Evolutionary conservation across 2,329 filamentous ascomycete genomes (phyloP), one percentile per base, ranked within the genome.

Genomic region (Colletotrichum cordylinicola): DNA sequence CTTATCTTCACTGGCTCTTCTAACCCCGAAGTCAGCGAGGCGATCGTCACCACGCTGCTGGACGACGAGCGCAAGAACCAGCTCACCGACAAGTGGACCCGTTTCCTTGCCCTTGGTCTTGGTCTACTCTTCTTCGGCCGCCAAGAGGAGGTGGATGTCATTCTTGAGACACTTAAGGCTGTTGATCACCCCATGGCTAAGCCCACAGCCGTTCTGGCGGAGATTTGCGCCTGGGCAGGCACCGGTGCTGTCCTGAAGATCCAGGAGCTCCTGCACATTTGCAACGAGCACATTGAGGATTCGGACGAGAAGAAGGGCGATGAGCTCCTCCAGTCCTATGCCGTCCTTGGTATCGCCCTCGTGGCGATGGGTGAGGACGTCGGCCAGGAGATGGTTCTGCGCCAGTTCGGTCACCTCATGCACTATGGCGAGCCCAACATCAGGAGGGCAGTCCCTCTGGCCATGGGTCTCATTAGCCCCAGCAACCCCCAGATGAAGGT

Each of bases 401-500:
- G 97, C 74, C 97, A 98, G 82, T 98, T 99, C 81, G 97, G 96
- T 66, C 97, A 99, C 84, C 90, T 99, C 76, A 99, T 99, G 97
- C 97, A 99, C 87, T 99, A 99, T 82, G 97, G 98, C 78, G 96
- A 98, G 85, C 91, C 96, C 82, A 98, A 99, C 84, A 99, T 99
- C 81, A 94, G 97, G 77, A 97, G 97, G 83, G 96, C 96, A 24
- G 97, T 99, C 35, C 97, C 97, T 43, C 90, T 99, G 70, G 97
- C 97, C 31, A 98, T 99, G 95, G 98, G 96, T 81, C 91, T 99
- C 70, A 94, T 99, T 82, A 98, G 95, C 86, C 95, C 98, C 15
- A 98, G 96, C 87, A 99, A 99, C 87, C 97, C 97, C 13, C 98
- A 99, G 85, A 99, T 99, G 96, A 99, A 98, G 90, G 95, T 99